Evolutionary conservation across 768 basidiomycete species (phyloP), one percentile per base, ranked within the genome.

Genomic region (Hypholoma sublateritium): DNA sequence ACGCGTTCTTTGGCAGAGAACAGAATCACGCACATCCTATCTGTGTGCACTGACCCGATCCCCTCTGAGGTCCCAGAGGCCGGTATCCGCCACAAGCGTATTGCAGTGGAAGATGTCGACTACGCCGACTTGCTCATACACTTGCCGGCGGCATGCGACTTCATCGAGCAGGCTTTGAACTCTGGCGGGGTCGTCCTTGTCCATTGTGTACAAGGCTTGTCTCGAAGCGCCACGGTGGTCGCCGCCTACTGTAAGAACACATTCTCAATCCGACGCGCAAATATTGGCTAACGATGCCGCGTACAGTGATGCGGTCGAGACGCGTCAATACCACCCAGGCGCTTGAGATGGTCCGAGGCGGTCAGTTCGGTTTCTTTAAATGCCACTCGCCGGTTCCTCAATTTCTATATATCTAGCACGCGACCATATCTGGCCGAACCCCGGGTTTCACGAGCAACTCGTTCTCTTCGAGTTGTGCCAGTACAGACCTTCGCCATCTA

Each of bases 391-490:
- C n/a, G 43, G 24, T 21, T 56, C 42, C 47, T 54, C 34, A 45
- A 56, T 57, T 12, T 56, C 19, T 25, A 17, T 56, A 35, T 6
- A 32, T 59, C 50, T 62, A 90, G 88, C 82, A 47, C 86, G 88
- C 48, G 84, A 88, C 69, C 87, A 89, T 65, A 87, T 89, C 51
- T 90, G 88, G 88, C 81, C 84, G 58, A 88, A 84, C 59, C 81
- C 86, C n/a, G 89, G 88, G 43, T 90, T 91, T 70, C 84, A 87
- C 56, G 87, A 89, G 72, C 89, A 91, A 62, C 80, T 91, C 24
- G 84, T 89, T 34, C 73, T 91, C 46, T 91, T 88, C 54, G 87
- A 87, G 64, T 76, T 90, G 32, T 91, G 89, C 68, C 77, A 79
- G 68, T 91, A 90, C 58, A 76, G 76, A 22, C 88, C 88, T 12